These are phyloP conservation scores for Pseudogymnoascus sp. DNA, from an alignment of 2,329 filamentous ascomycete species.

Conservation along the genomic window DNA sequence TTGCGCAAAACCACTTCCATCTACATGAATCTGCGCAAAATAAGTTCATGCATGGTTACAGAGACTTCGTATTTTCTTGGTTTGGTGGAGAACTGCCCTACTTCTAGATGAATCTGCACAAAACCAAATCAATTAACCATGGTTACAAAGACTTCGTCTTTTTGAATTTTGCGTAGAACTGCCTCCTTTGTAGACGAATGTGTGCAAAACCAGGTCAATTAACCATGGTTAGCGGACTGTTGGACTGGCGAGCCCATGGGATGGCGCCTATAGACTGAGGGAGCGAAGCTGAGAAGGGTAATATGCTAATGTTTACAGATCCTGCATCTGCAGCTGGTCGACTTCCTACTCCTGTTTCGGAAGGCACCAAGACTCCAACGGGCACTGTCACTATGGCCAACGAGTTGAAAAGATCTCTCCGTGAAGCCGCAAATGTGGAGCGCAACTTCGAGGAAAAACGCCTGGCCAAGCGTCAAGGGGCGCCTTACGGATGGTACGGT, in stretches of 20 bases:
- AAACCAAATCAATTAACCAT: not conserved
- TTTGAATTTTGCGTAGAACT: not conserved
- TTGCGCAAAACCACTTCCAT: too few relatives aligned
- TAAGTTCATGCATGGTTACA: too few relatives aligned
- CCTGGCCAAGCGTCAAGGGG: slow-evolving; percentile 60
- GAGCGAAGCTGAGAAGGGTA: not conserved
- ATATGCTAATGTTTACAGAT: slow-evolving; percentile 30
- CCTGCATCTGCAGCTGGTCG: slow-evolving; percentile 32
- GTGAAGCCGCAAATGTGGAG: slow-evolving; percentile 59
- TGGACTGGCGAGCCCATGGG: not conserved
- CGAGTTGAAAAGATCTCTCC: slow-evolving; percentile 45
- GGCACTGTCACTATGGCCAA: slow-evolving; percentile 35
- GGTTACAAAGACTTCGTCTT: not conserved
- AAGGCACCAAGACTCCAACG: slow-evolving; percentile 45
- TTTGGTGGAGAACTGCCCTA: not conserved
- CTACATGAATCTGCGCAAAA: too few relatives aligned
- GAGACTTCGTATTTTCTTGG: not conserved
- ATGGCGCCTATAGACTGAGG: not conserved
- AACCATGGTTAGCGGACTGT: not conserved
- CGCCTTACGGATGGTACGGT: slow-evolving; percentile 46
- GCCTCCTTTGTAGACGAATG: not conserved
- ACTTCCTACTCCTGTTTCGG: slow-evolving; percentile 42
- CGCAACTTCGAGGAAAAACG: slow-evolving; percentile 67
- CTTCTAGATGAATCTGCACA: not conserved
- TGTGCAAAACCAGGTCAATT: not conserved